Conservation (phyloP, 768 basidiomycete species). For the Lactarius deliciosus region DNA sequence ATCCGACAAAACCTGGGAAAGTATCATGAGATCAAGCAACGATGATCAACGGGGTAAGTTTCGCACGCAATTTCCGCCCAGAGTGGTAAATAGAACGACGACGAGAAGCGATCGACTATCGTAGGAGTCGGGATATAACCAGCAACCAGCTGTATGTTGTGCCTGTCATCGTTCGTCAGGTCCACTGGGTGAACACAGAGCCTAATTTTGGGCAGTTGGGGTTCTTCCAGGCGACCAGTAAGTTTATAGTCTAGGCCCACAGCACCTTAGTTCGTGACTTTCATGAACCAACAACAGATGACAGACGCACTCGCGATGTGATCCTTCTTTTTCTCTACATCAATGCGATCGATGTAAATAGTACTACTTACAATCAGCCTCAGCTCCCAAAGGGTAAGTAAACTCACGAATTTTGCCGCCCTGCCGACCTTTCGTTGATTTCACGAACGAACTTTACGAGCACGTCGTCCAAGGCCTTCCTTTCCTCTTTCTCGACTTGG, state of each 20-base stretch:
- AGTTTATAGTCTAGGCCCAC: slow-evolving; percentile 13
- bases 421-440: slow-evolving; percentile 6
- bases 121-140: slow-evolving; percentile 16
- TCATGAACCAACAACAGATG: neutral
- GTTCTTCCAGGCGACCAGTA: slow-evolving; percentile 10
- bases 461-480: neutral
- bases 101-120: slow-evolving; percentile 3
- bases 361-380: neutral
- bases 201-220: slow-evolving; percentile 1
- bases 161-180: slow-evolving; percentile 19
- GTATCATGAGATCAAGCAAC: neutral
- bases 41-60: neutral
- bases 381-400: neutral
- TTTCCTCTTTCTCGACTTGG: slow-evolving; percentile 13
- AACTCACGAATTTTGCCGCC: slow-evolving; percentile 14
- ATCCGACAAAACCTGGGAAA: slow-evolving; percentile 20
- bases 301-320: neutral
- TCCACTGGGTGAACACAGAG: slow-evolving; percentile 10
- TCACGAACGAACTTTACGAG: slow-evolving; percentile 14
- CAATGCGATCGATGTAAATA: slow-evolving; percentile 4
- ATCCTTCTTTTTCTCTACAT: neutral
- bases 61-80: slow-evolving; percentile 12
- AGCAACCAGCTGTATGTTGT: slow-evolving; percentile 18
- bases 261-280: neutral
- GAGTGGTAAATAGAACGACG: slow-evolving; percentile 8